Evolutionary conservation across 2,329 filamentous ascomycete genomes (phyloP).

Genomic region (Aspergillus pseudoterreus): DNA sequence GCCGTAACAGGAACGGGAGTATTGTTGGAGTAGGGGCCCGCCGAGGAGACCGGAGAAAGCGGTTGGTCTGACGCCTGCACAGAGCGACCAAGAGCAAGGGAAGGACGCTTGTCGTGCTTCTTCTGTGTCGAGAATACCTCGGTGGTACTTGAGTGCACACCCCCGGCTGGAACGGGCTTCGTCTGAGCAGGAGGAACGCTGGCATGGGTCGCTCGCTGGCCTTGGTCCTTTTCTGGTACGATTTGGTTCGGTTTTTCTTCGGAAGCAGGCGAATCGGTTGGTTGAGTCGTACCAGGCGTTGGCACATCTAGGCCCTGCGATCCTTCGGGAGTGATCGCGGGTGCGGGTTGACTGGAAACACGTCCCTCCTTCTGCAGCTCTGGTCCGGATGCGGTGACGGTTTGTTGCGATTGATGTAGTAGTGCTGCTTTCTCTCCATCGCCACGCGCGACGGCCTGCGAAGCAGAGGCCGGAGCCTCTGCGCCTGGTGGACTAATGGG

Average conservation of each 20-base stretch:
- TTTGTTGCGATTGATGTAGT: slow-evolving; percentile 8
- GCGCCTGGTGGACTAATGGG: slow-evolving; percentile 14
- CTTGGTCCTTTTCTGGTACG: slow-evolving; percentile 21
- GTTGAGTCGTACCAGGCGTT: slow-evolving; percentile 35
- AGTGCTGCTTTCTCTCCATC: slow-evolving; percentile 2
- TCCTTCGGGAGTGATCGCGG: slow-evolving; percentile 9
- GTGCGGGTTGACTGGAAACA: slow-evolving; percentile 7
- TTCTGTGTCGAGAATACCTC: slow-evolving; percentile 17
- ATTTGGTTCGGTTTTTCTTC: slow-evolving; percentile 14
- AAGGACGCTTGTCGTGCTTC: slow-evolving; percentile 26
- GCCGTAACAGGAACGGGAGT: slow-evolving; percentile 66
- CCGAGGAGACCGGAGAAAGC: slow-evolving; percentile 60
- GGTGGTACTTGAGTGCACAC: slow-evolving; percentile 14
- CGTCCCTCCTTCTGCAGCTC: slow-evolving; percentile 8
- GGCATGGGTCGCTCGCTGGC: slow-evolving; percentile 17
- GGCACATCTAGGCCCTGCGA: slow-evolving; percentile 10
- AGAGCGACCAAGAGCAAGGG: slow-evolving; percentile 24
- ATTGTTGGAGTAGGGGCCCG: slow-evolving; percentile 65
- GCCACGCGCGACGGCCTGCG: slow-evolving; percentile 8
- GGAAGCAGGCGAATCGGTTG: slow-evolving; percentile 50
- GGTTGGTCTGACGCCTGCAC: slow-evolving; percentile 31
- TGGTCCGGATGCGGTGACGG: slow-evolving; percentile 6
- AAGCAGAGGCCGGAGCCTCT: slow-evolving; percentile 10
- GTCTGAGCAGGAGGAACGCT: slow-evolving; percentile 18
- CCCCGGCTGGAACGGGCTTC: slow-evolving; percentile 13